Percentiles rank a stretch among this genome's conserved stretches.
These are phyloP conservation scores for Trichophyton mentagrophytes DNA, from an alignment of 2,329 filamentous ascomycete species.

Conservation along the genomic window DNA sequence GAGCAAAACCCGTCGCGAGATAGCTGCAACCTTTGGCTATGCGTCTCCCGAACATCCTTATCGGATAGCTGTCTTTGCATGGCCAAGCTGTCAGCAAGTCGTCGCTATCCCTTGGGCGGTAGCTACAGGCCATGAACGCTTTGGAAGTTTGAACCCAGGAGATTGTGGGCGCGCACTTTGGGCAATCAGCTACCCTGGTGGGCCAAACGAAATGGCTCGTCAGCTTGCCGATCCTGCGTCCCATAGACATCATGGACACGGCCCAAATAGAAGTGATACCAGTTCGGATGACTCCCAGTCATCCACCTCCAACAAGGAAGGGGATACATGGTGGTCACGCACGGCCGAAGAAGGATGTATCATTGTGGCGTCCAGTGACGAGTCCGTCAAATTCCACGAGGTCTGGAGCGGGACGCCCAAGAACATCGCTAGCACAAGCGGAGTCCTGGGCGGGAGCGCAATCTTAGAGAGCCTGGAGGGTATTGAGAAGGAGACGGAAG, in stretches of 20 bases:
- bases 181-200: constrained; percentile 71
- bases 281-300: not conserved
- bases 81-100: constrained; percentile 81
- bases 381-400: constrained; percentile 89
- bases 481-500: constrained; percentile 48
- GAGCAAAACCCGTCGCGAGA: constrained; percentile 74
- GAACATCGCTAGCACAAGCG: constrained; percentile 40
- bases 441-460: constrained; percentile 66
- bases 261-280: not conserved
- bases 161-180: constrained; percentile 53
- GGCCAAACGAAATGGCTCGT: constrained; percentile 31
- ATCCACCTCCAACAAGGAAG: constrained; percentile 33
- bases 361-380: constrained; percentile 81
- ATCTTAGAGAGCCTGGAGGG: constrained; percentile 74
- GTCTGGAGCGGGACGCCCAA: constrained; percentile 63
- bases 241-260: not conserved
- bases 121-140: constrained; percentile 26
- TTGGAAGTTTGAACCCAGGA: constrained; percentile 15
- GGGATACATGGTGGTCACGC: constrained; percentile 42
- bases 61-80: constrained; percentile 83
- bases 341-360: constrained; percentile 65
- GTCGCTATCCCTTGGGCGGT: constrained; percentile 74
- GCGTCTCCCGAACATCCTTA: constrained; percentile 79
- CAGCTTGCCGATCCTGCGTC: not conserved
- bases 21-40: constrained; percentile 88